Evolutionary conservation across 2,329 filamentous ascomycete species (phyloP), one percentile per base, ranked within the genome.

Genomic region (Pseudocercospora crystallina): DNA sequence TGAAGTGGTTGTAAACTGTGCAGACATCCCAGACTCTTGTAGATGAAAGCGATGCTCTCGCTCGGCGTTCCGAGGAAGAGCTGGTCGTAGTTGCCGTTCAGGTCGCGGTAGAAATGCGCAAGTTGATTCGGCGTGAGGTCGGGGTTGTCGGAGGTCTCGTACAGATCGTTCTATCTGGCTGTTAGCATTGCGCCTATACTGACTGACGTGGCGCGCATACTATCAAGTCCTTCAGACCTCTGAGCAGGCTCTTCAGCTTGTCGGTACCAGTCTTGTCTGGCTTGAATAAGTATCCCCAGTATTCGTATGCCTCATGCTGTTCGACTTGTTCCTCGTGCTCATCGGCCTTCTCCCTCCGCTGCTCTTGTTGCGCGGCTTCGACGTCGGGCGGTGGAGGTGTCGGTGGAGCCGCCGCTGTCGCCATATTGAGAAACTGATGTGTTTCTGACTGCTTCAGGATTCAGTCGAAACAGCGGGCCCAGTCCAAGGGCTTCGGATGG

Each of bases 21-120:
- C 62, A 90, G 87, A 68, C 92, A 96, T 61, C 92, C 94, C 44
- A 95, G 82, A 7, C 88, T 88, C 65, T 90, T 87, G 78, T 95
- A 97, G 58, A 96, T 94, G 73, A 90, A 95, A 26, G 91, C 94
- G 56, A 99, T 84, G 37, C 86, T 85, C 33, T 83, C 75, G 53
- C 85, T 74, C 14, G 87, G 84, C 31, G 87, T 89, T 2, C 85
- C 79, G 36, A 92, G 76, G 69, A 97, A 97, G 47, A 97, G 81
- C 17, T 75, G 67, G 51, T 78, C 75, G 68, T 75, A 65, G 71
- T 76, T 60, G 62, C 73, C 68, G 61, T 75, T 61, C 54, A 76
- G 65, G 47, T 74, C 67, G 54, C 72, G 71, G 66, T 79, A 78
- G 70, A 77, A 78, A 35, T 69, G 68, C 20, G 75, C 75, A 37